Base-by-base conservation (phyloP, 2,329 filamentous ascomycete genomes). In the Ophiocordyceps robertsii region DNA sequence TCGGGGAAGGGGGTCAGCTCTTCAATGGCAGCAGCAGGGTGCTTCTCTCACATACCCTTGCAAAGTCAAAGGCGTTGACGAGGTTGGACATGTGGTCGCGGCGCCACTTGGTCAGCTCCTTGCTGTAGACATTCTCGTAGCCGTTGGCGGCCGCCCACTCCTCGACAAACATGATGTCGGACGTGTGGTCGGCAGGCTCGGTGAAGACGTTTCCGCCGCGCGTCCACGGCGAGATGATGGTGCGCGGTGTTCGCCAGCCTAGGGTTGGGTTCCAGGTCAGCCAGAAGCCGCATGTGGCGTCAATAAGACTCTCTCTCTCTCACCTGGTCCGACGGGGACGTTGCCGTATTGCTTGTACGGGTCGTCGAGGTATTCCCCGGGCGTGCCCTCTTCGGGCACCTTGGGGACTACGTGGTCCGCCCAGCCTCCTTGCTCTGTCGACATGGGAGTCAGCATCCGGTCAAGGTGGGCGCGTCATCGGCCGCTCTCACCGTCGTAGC, bases 181-280 rank as follows among this genome's bases (percentile, higher is more conserved):
- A 73, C 41, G 64, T 71, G 53, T 74, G 71, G 47, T 74, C 71
- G 6, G 65, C 63, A 24, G 66, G 65, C 53, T 74, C 70, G 7
- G 68, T 71, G 47, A 73, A 73, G 4, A 74, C 68, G 24, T 70
- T 61, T 13, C 65, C 66, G 24, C 70, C 70, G 8, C 70, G 66
- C 1, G 70, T 73, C 64, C 68, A 74, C 0, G 71, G 70, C 1
- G 70, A 73, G 41, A 74, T 60, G 51, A 74, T 71, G 47, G 68
- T 68, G 47, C 73, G 68, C 0, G 70, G 70, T 4, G 70, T 56
- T 13, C 71, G 68, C 50, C 69, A 65, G 17, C 57, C 56, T 55
- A 13, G 7, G 30, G 41, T n/a, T 36, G 6, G 17, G 16, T 33
- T 14, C 6, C 12, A 11, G 7, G 13, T 33, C 31, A 14, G 4